These are phyloP conservation scores for Vanderwaltozyma tropicalis DNA, from an alignment of 805 yeast genomes.

Conservation along the genomic window DNA sequence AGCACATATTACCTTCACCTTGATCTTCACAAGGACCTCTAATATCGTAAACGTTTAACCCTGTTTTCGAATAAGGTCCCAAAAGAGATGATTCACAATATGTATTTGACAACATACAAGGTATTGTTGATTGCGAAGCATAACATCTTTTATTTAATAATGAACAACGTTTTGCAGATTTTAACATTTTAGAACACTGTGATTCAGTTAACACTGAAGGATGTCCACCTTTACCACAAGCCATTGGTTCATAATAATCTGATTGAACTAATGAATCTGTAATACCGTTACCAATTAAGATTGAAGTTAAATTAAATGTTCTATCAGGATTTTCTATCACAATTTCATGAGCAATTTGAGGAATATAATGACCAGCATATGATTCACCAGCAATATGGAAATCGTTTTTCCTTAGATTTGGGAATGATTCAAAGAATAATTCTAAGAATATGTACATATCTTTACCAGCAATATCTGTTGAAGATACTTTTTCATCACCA, in stretches of 20 bases:
- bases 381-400: conserved; percentile 82
- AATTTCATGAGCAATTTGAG: conserved; percentile 52
- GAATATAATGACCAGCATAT: conserved; percentile 76
- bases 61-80: conserved; percentile 65
- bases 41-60: conserved; percentile 80
- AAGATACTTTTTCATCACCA: conserved; percentile 50
- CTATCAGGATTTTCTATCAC: conserved; percentile 34
- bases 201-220: conserved; percentile 61
- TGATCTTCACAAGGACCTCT: conserved; percentile 67
- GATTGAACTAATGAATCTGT: conserved; percentile 78
- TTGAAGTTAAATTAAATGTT: conserved; percentile 59
- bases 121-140: conserved; percentile 47
- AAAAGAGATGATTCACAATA: conserved; percentile 66
- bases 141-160: conserved; percentile 58
- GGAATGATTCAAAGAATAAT: conserved; percentile 74
- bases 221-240: conserved; percentile 83
- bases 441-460: conserved; percentile 83
- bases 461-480: conserved; percentile 72
- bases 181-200: conserved; percentile 56
- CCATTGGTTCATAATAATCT: conserved; percentile 81
- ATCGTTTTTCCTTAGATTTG: conserved; percentile 45
- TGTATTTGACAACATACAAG: conserved; percentile 75
- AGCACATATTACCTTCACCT: conserved; percentile 52
- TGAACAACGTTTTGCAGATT: conserved; percentile 54
- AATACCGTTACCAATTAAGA: conserved; percentile 86